phyloP scores from a whole-genome alignment of 148 eudicot genomes.

The Diospyros kaki region DNA sequence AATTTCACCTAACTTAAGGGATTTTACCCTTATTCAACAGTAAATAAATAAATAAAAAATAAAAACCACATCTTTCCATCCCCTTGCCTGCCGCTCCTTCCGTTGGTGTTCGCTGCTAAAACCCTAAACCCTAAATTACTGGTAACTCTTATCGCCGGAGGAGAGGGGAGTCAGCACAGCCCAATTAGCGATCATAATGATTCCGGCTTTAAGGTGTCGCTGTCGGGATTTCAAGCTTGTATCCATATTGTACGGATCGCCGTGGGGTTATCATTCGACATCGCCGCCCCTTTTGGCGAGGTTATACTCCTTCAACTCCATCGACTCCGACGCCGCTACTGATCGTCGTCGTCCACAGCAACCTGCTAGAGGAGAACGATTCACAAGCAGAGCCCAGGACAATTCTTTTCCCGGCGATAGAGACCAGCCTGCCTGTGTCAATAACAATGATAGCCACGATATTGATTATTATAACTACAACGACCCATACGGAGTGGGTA shows the following conservation, averaged over 20 bases:
- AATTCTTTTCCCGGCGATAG: background rate
- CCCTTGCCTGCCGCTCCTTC: too few species aligned
- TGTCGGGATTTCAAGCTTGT: constrained; percentile 28
- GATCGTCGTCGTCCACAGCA: constrained; percentile 5
- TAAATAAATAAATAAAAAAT: too few species aligned
- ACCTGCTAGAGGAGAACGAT: constrained; percentile 1
- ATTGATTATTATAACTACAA: background rate
- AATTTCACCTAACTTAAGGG: too few species aligned
- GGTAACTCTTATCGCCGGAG: background rate
- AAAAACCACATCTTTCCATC: too few species aligned
- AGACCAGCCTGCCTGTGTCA: background rate
- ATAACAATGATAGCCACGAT: constrained; percentile 6
- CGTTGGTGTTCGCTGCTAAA: background rate
- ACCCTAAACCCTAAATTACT: background rate
- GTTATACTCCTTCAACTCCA: constrained; percentile 24
- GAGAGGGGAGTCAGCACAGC: background rate
- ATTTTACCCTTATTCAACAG: too few species aligned
- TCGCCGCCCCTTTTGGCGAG: constrained; percentile 15
- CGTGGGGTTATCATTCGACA: constrained; percentile 2
- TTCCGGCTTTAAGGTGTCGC: constrained; percentile 27
- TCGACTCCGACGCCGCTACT: constrained; percentile 1
- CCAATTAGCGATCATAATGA: background rate
- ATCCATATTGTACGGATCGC: constrained; percentile 5
- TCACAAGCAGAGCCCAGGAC: background rate
- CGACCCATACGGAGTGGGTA: background rate